Base-by-base conservation (phyloP, 306 rosid species). In the Ormosia semicastrata region DNA sequence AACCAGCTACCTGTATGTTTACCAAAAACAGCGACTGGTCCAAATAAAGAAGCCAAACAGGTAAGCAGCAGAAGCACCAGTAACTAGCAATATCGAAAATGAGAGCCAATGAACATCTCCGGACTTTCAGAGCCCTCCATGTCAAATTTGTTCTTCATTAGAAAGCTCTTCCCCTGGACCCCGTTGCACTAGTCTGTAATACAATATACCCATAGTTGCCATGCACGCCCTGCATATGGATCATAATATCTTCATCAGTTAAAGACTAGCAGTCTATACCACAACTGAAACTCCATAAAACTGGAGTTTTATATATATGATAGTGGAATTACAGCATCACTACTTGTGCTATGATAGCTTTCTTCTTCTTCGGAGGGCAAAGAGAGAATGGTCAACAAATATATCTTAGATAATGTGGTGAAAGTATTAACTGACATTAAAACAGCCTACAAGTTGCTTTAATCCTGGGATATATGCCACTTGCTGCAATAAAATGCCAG, bases 131-230 rank as follows among this genome's bases (percentile, higher is more conserved):
- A 82, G 52, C 70, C 67, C 30, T 66, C 60, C 76, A 56, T n/a
- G 62, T 85, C 69, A 79, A 82, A 87, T 88, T 83, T 84, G 90
- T 86, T 92, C 97, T 0, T 80, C 92, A 7, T 83, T 90, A 13
- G 81, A 80, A 73, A 77, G 70, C 62, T 94, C 97, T 29, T 89
- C 94, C 72, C 87, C 94, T 3, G 91, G 80, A 78, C 91, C 97
- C 63, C 91, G 75, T 83, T 96, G 98, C 66, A 77, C 97, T 66
- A 96, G 92, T 89, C 99, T 96, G 94, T 96, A 96, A 88, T 96
- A 94, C 91, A 96, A 87, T 84, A 96, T 96, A 60, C 97, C 99
- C 98, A 96, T 96, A 9, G 99, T 96, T 67, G 99, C 98, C 97
- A 96, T 83, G 79, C 98, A 96, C 30, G 99, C 99, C 99, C 99